phyloP scores from a whole-genome alignment of 2,329 filamentous ascomycete species.

The Ophiostoma sp. region DNA sequence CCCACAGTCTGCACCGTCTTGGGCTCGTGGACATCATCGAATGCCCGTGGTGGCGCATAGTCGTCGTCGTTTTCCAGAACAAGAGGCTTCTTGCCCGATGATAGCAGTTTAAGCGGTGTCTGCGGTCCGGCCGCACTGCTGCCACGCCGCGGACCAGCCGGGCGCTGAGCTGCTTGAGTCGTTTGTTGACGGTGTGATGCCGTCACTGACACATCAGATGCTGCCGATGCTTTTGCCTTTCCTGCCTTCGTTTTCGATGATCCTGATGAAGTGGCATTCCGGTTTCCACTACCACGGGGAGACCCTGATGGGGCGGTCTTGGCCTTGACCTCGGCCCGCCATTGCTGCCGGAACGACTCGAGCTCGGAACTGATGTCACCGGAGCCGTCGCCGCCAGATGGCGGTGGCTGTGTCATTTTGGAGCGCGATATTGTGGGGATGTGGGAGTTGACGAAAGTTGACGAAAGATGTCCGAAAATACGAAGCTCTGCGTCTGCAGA shows the following conservation, averaged over 20 bases:
- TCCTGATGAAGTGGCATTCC: not conserved
- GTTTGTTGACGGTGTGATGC: not conserved
- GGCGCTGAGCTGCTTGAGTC: not conserved
- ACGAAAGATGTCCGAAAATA: not conserved
- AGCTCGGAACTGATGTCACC: slow-evolving; percentile 64
- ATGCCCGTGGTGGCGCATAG: slow-evolving; percentile 38
- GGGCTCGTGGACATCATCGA: slow-evolving; percentile 38
- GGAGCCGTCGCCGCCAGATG: not conserved
- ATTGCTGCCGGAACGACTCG: slow-evolving; percentile 81
- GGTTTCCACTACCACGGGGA: slow-evolving; percentile 18
- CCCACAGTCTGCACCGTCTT: slow-evolving; percentile 13
- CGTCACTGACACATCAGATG: not conserved
- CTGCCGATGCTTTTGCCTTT: not conserved
- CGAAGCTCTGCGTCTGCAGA: not conserved
- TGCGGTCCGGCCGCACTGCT: slow-evolving; percentile 27
- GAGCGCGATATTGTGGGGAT: not conserved
- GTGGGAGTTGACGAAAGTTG: not conserved
- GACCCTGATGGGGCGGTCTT: slow-evolving; percentile 35
- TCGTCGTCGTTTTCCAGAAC: slow-evolving; percentile 42
- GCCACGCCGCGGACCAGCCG: not conserved
- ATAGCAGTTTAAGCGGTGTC: slow-evolving; percentile 23
- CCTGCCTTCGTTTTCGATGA: not conserved
- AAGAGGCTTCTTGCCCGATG: slow-evolving; percentile 33
- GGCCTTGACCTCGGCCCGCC: slow-evolving; percentile 73
- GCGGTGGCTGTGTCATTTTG: slow-evolving; percentile 24